Conservation (phyloP, 495 filamentous ascomycete genomes). For the Cercophora scortea region DNA sequence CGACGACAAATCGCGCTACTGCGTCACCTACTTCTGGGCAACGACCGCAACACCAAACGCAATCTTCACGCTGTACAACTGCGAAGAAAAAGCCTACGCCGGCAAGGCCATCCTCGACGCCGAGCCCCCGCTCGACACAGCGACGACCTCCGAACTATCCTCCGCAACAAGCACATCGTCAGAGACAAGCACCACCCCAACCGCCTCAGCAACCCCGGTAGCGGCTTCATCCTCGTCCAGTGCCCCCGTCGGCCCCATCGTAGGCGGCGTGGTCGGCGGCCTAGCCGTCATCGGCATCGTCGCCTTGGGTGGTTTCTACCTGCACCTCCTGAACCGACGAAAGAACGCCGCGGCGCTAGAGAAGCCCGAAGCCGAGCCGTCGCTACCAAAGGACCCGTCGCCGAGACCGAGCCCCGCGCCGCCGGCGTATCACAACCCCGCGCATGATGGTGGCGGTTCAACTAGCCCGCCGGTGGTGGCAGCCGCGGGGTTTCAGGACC, state of each 20-base stretch:
- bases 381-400: too few species aligned
- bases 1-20: not conserved
- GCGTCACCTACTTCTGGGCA: slow-evolving; percentile 7
- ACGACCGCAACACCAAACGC: slow-evolving; percentile 1
- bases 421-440: too few species aligned
- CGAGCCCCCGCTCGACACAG: not conserved
- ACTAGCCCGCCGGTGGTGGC: too few species aligned
- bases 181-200: not conserved
- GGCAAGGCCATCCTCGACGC: not conserved
- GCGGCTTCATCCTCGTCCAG: not conserved
- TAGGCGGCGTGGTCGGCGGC: not conserved
- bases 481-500: too few species aligned
- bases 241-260: not conserved
- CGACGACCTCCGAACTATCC: not conserved
- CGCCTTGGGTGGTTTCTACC: too few species aligned
- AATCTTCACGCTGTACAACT: slow-evolving; percentile 4
- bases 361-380: too few species aligned
- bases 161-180: not conserved
- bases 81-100: slow-evolving; percentile 2
- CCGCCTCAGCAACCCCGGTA: not conserved
- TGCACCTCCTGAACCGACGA: too few species aligned
- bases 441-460: too few species aligned
- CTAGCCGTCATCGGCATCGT: not conserved
- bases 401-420: too few species aligned
- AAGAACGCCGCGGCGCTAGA: too few species aligned